Conservation (phyloP, 129 eudicot species). For the Saposhnikovia divaricata region DNA sequence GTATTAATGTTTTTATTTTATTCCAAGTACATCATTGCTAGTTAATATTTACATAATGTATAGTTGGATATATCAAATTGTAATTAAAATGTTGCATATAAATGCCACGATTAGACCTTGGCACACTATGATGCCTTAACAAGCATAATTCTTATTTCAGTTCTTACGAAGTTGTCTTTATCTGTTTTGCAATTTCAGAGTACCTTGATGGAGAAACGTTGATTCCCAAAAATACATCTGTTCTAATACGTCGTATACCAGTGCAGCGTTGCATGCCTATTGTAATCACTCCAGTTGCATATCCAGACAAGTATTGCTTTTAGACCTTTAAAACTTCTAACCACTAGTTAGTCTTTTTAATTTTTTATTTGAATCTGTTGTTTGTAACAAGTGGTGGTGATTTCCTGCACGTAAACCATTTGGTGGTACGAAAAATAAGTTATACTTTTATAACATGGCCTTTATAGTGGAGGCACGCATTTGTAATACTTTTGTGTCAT, state of each 20-base stretch:
- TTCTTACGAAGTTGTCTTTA: slow-evolving; percentile 22
- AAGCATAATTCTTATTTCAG: slow-evolving; percentile 2
- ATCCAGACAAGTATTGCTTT: slow-evolving; percentile 69
- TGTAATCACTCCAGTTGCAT: slow-evolving; percentile 59
- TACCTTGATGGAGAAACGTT: slow-evolving; percentile 77
- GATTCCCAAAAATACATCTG: slow-evolving; percentile 93
- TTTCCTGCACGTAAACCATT: background rate
- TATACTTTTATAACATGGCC: background rate
- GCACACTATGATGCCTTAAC: background rate
- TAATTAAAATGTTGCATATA: background rate
- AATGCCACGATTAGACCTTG: background rate
- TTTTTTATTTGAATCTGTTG: background rate
- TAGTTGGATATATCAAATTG: background rate
- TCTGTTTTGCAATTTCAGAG: slow-evolving; percentile 70
- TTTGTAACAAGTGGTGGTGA: slow-evolving; percentile 12
- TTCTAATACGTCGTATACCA: slow-evolving; percentile 87
- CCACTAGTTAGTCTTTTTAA: background rate
- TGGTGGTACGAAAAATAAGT: background rate
- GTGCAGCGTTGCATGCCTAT: slow-evolving; percentile 70
- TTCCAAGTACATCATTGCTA: background rate
- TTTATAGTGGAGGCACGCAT: background rate
- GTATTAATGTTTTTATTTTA: background rate
- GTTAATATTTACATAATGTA: background rate
- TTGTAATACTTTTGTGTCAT: slow-evolving; percentile 9
- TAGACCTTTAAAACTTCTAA: slow-evolving; percentile 26